These are phyloP conservation scores for Ramaria sp. DNA, from an alignment of 768 basidiomycete genomes.

Conservation along the genomic window DNA sequence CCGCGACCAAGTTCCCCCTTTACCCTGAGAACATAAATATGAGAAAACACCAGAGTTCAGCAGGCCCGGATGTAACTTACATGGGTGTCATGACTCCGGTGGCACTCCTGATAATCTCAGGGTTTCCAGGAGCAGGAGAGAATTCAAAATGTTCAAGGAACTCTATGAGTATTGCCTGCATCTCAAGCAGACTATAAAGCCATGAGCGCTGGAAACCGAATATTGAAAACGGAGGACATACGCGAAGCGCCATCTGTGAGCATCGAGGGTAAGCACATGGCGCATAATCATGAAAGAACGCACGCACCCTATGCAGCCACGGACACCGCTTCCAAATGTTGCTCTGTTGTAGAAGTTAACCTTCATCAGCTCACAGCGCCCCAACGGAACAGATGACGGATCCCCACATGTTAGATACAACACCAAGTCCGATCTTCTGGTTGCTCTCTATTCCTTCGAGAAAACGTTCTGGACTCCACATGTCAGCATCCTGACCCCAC, in stretches of 20 bases:
- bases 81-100: slow-evolving; percentile 24
- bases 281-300: neutral
- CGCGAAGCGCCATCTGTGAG: slow-evolving; percentile 13
- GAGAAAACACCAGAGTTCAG: no score
- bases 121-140: no score
- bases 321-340: no score
- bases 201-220: neutral
- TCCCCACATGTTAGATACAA: slow-evolving; percentile 1
- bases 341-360: neutral
- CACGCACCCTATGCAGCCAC: slow-evolving; percentile 4
- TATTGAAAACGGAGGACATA: slow-evolving; percentile 5
- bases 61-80: no score
- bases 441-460: no score
- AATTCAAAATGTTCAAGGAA: no score
- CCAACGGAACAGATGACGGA: neutral
- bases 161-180: no score
- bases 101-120: no score
- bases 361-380: neutral
- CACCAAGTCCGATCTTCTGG: no score
- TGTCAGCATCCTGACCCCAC: slow-evolving; percentile 22
- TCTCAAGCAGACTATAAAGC: slow-evolving; percentile 6
- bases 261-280: neutral
- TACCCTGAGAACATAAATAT: no score
- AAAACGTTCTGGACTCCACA: slow-evolving; percentile 22
- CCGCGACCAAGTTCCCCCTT: no score